phyloP scores from a whole-genome alignment of 495 filamentous ascomycete species.

The Bathelium albidoporum region DNA sequence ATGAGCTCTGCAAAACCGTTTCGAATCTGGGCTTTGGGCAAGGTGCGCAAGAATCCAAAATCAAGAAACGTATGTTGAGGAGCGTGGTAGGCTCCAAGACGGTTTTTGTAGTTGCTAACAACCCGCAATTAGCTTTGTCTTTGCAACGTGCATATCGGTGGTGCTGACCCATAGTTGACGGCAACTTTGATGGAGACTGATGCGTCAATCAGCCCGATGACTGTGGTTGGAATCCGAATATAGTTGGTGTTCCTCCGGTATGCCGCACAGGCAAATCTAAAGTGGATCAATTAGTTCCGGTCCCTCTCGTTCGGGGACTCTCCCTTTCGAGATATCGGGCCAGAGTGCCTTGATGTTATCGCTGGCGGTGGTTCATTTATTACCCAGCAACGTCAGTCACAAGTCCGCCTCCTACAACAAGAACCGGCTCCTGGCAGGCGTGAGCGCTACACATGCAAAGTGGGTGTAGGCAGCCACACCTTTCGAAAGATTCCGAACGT shows the following conservation, averaged over 20 bases:
- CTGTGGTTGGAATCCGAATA: slow-evolving; percentile 49
- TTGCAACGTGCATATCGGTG: neutral
- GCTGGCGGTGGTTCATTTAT: slow-evolving; percentile 29
- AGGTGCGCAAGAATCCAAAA: slow-evolving; percentile 51
- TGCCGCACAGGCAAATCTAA: slow-evolving; percentile 45
- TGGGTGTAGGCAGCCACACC: slow-evolving; percentile 22
- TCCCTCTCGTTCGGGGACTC: neutral
- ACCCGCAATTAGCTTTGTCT: neutral
- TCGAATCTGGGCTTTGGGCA: slow-evolving; percentile 49
- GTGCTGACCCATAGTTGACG: slow-evolving; percentile 43
- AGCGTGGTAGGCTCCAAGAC: slow-evolving; percentile 56
- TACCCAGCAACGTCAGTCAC: slow-evolving; percentile 57
- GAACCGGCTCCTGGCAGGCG: slow-evolving; percentile 43
- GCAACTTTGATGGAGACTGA: slow-evolving; percentile 56
- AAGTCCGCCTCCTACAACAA: slow-evolving; percentile 55
- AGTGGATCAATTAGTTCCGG: slow-evolving; percentile 12
- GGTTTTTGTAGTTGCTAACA: slow-evolving; percentile 48
- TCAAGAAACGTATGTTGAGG: slow-evolving; percentile 56
- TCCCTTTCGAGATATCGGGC: slow-evolving; percentile 20
- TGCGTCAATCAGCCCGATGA: slow-evolving; percentile 58
- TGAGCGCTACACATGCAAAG: neutral
- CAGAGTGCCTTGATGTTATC: slow-evolving; percentile 38
- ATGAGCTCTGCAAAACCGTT: slow-evolving; percentile 59
- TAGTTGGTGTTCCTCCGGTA: slow-evolving; percentile 34
- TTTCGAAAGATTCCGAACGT: slow-evolving; percentile 55